Base-by-base conservation (phyloP, 1,284 basidiomycete species). In the Trichosporon faecale region DNA sequence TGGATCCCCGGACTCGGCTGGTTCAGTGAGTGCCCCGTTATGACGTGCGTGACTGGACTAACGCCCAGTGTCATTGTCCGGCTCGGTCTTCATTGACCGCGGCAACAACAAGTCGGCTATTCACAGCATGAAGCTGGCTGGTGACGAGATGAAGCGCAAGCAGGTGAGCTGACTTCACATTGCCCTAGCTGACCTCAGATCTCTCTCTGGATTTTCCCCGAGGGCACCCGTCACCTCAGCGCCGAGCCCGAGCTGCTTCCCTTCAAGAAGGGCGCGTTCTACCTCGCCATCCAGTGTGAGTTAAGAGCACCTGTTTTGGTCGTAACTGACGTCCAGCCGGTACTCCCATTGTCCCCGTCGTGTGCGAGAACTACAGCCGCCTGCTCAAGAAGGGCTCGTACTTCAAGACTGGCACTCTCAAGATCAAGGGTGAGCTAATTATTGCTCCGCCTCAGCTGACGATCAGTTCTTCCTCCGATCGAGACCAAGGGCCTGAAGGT, bases 201-300 rank as follows among this genome's bases (percentile, higher is more conserved):
- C 33, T 94, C 93, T 8, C 85, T 97, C 52, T 95, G 91, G 90
- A 90, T 97, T 82, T 97, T 93, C 84, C 93, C 94, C 2, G 95
- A 97, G 83, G 94, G 95, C 49, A 98, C 95, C 3, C 88, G 97
- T 29, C 89, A 91, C 67, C 87, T 88, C 72, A 87, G 87, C 31
- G 85, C 89, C 72, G 84, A 86, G 61, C 87, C 89, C 12, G 87
- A 88, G 65, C 84, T 98, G 79, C 86, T 94, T 6, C 91, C 94
- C 0, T 92, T 99, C 86, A 99, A 99, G 86, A 99, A 98, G 85
- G 97, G 97, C 52, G 95, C 95, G 1, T 99, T 99, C 87, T 94
- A 99, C 81, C 88, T 98, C 33, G 96, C 97, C 21, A 87, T 98
- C 18, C 91, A 97, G 83, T 90, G 84, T 68, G 80, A 76, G 72